phyloP scores from a whole-genome alignment of 805 yeast species.

The Ascoidea rubescens region DNA sequence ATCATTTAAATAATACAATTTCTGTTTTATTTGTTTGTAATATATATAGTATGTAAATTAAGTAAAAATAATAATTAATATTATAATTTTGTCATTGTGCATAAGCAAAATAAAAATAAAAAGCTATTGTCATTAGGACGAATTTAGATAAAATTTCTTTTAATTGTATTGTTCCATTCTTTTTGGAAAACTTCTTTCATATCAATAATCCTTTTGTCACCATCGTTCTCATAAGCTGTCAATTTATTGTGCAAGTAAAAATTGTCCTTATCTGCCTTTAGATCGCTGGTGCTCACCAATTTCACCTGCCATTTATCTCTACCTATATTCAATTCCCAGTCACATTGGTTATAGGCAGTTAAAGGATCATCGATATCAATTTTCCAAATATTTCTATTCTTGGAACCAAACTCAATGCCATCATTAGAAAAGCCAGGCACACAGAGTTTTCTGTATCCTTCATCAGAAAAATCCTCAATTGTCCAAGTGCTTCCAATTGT shows the following conservation, averaged over 20 bases:
- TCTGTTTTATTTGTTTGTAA: too few species aligned
- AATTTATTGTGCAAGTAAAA: constrained; percentile 20
- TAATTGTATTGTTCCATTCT: constrained; percentile 21
- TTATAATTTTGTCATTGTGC: too few species aligned
- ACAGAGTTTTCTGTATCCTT: constrained; percentile 22
- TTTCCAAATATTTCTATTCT: constrained; percentile 25
- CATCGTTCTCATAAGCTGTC: constrained; percentile 20
- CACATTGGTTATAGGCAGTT: constrained; percentile 24
- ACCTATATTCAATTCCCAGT: constrained; percentile 27
- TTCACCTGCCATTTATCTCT: constrained; percentile 26
- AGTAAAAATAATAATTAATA: too few species aligned
- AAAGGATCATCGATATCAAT: constrained; percentile 24
- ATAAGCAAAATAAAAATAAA: too few species aligned
- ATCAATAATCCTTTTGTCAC: constrained; percentile 5
- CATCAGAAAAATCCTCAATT: constrained; percentile 21
- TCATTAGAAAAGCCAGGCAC: constrained; percentile 16
- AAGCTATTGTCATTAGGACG: too few species aligned
- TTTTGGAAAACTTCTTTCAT: constrained; percentile 18
- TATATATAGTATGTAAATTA: too few species aligned
- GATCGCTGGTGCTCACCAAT: constrained; percentile 18
- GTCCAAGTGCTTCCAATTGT: constrained; percentile 22
- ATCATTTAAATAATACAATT: too few species aligned
- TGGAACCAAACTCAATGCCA: constrained; percentile 26
- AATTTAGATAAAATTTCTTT: constrained; percentile 19
- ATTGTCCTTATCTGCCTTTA: constrained; percentile 20